phyloP scores from a whole-genome alignment of 2,329 filamentous ascomycete species.

The Talaromyces sp. region DNA sequence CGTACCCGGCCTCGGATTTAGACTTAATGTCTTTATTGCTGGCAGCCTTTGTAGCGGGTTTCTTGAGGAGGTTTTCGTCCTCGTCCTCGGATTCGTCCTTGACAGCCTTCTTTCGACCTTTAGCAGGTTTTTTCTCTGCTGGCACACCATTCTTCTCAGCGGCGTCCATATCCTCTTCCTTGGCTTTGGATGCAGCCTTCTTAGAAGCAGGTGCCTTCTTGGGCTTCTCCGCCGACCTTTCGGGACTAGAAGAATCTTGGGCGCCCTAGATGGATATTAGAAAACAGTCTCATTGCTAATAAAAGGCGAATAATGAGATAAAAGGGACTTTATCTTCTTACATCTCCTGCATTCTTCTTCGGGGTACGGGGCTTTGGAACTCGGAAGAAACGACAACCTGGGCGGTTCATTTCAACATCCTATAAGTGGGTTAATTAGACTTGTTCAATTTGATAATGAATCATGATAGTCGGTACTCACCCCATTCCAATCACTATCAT shows the following conservation, averaged over 20 bases:
- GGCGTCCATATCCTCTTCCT: neutral
- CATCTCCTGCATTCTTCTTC: conserved; percentile 32
- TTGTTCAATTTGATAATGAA: neutral
- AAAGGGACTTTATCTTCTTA: conserved; percentile 10
- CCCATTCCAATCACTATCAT: conserved; percentile 83
- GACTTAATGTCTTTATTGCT: too few relatives aligned
- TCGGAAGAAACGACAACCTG: conserved; percentile 67
- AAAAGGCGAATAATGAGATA: too few relatives aligned
- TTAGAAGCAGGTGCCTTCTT: conserved; percentile 16
- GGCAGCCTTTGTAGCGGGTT: conserved; percentile 4
- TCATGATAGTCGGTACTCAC: conserved; percentile 55
- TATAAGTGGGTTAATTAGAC: conserved; percentile 36
- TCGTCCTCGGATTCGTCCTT: neutral
- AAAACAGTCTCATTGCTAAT: neutral
- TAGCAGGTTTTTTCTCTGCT: neutral
- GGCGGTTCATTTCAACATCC: conserved; percentile 75
- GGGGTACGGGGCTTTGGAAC: conserved; percentile 31
- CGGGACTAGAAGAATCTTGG: conserved; percentile 10
- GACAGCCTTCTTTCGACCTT: neutral
- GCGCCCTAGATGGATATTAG: neutral
- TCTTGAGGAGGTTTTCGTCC: conserved; percentile 3
- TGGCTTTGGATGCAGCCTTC: neutral
- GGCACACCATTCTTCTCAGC: neutral
- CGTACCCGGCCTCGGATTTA: neutral
- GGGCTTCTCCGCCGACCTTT: conserved; percentile 8